Base-by-base conservation (phyloP, 371 early-diverging fungal genomes). In the Dinochytrium kinnereticum region DNA sequence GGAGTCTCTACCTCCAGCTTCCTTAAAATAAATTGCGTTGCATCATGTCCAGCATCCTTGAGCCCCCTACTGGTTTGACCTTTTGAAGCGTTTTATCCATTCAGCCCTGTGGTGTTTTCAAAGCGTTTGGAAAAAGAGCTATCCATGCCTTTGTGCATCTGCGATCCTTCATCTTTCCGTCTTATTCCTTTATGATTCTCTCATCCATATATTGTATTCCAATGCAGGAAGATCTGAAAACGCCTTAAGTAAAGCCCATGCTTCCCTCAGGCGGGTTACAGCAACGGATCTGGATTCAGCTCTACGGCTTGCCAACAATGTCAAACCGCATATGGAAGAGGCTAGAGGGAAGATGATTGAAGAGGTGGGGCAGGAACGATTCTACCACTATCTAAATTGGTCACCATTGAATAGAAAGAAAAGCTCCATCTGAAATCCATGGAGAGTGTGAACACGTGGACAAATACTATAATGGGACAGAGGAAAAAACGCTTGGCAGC, bases 391-490 rank as follows among this genome's bases (percentile, higher is more conserved):
- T 44, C 13, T 10, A 44, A 44, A 13, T 28, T 55, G 57, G 26
- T 10, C 57, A 21, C 21, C 17, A 13, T 13, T 34, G 34, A 33
- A 28, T 17, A 84, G 82, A 77, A 76, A 53, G 59, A 75, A 31
- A 66, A 53, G 19, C 73, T 85, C 26, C 81, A 80, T 59, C n/a
- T 38, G 28, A 33, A 77, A 53, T 82, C 82, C 0, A 69, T 71
- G 38, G 59, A 76, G 39, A 64, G 76, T 24, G 80, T 79, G 5
- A 74, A 77, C 33, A 57, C 31, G 15, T 85, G 85, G 85, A 73
- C 74, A 21, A 85, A 82, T 71, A 85, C 85, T 0, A 77, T 85
- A 24, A 70, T 80, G 61, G 85, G 85, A 0, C 73, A 78, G 49
- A 78, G 85, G 17, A 73, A 68, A 36, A 76, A 76, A 59, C 53